Evolutionary conservation across 2,329 filamentous ascomycete species (phyloP).

Genomic region (Microsporum canis): DNA sequence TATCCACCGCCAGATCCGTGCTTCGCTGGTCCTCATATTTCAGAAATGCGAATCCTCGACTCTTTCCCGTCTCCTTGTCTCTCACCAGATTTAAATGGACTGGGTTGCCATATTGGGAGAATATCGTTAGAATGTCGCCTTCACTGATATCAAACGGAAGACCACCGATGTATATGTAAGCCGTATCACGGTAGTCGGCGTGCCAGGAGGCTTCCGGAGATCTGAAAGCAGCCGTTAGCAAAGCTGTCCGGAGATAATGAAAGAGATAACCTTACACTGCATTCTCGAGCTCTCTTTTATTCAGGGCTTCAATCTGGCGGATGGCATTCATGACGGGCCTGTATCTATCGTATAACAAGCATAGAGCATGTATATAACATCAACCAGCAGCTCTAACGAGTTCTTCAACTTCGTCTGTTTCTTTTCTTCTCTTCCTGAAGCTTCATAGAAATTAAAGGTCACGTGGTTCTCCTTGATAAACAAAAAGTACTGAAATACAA

Average conservation of each 20-base stretch:
- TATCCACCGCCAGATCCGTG: conserved; percentile 91
- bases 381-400: background rate
- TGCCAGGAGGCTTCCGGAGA: conserved; percentile 88
- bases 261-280: conserved; percentile 51
- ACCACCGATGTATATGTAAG: conserved; percentile 91
- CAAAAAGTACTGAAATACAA: background rate
- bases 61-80: conserved; percentile 94
- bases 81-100: conserved; percentile 84
- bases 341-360: background rate
- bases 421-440: background rate
- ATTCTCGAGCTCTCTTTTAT: conserved; percentile 86
- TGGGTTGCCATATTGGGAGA: conserved; percentile 93
- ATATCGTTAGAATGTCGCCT: conserved; percentile 91
- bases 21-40: conserved; percentile 98
- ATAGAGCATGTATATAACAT: background rate
- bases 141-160: conserved; percentile 86
- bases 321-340: conserved; percentile 70
- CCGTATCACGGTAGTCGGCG: conserved; percentile 92
- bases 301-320: conserved; percentile 80
- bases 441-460: background rate
- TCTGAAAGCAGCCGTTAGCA: conserved; percentile 33
- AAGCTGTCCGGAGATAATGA: background rate
- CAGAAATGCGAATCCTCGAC: conserved; percentile 85
- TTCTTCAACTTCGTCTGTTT: background rate
- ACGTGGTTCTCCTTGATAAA: background rate